Base-by-base conservation (phyloP, 1,284 basidiomycete genomes). In the Sporisorium exsertum region DNA sequence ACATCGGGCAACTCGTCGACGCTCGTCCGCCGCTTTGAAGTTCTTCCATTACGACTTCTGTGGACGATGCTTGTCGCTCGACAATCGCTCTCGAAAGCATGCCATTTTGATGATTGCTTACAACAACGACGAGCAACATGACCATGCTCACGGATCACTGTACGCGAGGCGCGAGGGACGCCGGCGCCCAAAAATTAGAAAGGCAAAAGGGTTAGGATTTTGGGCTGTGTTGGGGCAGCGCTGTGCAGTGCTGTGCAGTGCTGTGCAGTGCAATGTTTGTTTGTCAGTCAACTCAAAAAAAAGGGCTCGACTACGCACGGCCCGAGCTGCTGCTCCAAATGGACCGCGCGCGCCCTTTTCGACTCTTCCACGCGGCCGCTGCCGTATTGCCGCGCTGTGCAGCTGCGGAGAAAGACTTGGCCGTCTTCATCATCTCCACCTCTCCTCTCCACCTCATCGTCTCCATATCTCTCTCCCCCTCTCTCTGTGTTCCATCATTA, bases 401-500 rank as follows among this genome's bases (percentile, higher is more conserved):
- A 40, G 37, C 37, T 40, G 37, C 37, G 35, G 8, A 40, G 37
- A 40, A 5, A 2, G 4, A 18, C 12, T 40, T 37, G 35, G 35
- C 3, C 37, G 5, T 40, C 37, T 5, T 40, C 37, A 40, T 40
- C 37, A n/a, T 40, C 37, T n/a, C 37, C 37, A 40, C 37, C 37
- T 18, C 5, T 10, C 35, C 32, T 16, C 16, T 42, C 12, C n/a
- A 35, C 29, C 18, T 37, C 60, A 20, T 70, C 49, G 43, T 50
- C 47, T 5, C 37, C 42, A 29, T 47, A 50, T 50, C 52, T 16
- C 32, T 13, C 7, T 40, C 50, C 33, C 53, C 43, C 49, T 8
- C 27, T 26, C 46, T 37, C 22, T 55, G 9, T 49, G n/a, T 45
- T 40, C 26, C 58, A 51, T 54, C 52, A 49, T 37, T 53, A 40